phyloP scores from a whole-genome alignment of 192 early-diverging fungal genomes.

The Gorgonomyces haynaldii region DNA sequence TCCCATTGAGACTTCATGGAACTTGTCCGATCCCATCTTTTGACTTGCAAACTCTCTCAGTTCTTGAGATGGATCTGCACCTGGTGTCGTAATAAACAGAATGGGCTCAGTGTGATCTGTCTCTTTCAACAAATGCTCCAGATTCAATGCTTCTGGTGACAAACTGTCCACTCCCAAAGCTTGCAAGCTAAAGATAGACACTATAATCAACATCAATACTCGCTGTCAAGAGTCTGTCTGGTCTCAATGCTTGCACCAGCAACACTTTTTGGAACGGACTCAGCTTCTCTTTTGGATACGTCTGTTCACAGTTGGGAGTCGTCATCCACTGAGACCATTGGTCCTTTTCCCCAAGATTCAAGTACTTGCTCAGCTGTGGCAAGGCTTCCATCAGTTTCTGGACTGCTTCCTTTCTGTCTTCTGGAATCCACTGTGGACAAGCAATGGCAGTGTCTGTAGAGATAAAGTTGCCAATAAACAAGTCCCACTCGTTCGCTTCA shows the following conservation, averaged over 20 bases:
- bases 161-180: conserved; percentile 24
- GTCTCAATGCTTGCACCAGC: conserved; percentile 35
- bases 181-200: conserved; percentile 26
- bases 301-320: conserved; percentile 19
- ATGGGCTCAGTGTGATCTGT: conserved; percentile 34
- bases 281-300: conserved; percentile 14
- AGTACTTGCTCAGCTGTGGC: conserved; percentile 11
- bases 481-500: conserved; percentile 37
- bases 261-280: conserved; percentile 43
- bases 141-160: conserved; percentile 29
- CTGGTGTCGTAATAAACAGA: conserved; percentile 50
- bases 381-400: conserved; percentile 13
- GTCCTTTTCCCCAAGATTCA: conserved; percentile 24
- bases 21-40: conserved; percentile 34
- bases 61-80: conserved; percentile 45
- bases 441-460: conserved; percentile 19
- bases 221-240: conserved; percentile 39
- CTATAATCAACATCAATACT: conserved; percentile 30
- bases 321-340: conserved; percentile 33
- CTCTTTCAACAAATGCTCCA: conserved; percentile 28
- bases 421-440: conserved; percentile 35
- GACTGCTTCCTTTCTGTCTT: conserved; percentile 13
- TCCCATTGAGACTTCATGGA: conserved; percentile 42
- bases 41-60: conserved; percentile 29
- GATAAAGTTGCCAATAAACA: conserved; percentile 33